Conservation (phyloP, 1,284 basidiomycete species). For the Testicularia cyperi region DNA sequence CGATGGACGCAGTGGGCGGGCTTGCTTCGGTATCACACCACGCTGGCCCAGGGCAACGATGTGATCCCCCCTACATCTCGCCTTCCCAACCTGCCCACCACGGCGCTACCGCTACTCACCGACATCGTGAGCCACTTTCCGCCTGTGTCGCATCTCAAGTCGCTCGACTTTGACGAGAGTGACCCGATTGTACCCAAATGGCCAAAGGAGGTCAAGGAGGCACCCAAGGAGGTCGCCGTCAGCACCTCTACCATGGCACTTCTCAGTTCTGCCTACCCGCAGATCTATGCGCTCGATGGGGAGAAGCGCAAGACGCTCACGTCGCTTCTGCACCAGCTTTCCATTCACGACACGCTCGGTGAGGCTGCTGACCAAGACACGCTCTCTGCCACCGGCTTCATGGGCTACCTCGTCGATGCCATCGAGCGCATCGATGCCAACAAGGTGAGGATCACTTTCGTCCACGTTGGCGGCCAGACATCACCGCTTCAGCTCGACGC, state of each 20-base stretch:
- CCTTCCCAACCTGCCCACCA: constrained; percentile 53
- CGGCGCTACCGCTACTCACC: constrained; percentile 48
- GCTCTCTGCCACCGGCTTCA: constrained; percentile 41
- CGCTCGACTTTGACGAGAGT: constrained; percentile 19
- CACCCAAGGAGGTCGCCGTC: constrained; percentile 12
- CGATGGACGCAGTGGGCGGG: constrained; percentile 46
- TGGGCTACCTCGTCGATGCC: constrained; percentile 43
- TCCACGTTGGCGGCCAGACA: constrained; percentile 18
- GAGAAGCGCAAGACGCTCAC: constrained; percentile 42
- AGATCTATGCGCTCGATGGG: constrained; percentile 42
- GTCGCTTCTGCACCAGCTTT: constrained; percentile 47
- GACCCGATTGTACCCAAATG: constrained; percentile 27
- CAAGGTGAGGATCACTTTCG: constrained; percentile 44
- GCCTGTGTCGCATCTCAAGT: constrained; percentile 18
- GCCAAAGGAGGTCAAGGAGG: constrained; percentile 12
- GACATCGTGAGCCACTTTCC: constrained; percentile 51
- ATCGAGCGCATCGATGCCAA: constrained; percentile 30
- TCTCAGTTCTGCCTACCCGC: constrained; percentile 54
- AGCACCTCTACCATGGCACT: constrained; percentile 43
- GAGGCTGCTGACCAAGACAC: constrained; percentile 15
- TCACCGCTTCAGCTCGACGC: constrained; percentile 21
- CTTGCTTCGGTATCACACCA: constrained; percentile 47
- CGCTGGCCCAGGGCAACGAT: constrained; percentile 43
- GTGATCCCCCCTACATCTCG: constrained; percentile 48
- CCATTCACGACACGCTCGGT: constrained; percentile 46